Evolutionary conservation across 202 grass and related monocot genomes (phyloP), one percentile per base, ranked within the genome.

Genomic region (Saccharum hybrid): DNA sequence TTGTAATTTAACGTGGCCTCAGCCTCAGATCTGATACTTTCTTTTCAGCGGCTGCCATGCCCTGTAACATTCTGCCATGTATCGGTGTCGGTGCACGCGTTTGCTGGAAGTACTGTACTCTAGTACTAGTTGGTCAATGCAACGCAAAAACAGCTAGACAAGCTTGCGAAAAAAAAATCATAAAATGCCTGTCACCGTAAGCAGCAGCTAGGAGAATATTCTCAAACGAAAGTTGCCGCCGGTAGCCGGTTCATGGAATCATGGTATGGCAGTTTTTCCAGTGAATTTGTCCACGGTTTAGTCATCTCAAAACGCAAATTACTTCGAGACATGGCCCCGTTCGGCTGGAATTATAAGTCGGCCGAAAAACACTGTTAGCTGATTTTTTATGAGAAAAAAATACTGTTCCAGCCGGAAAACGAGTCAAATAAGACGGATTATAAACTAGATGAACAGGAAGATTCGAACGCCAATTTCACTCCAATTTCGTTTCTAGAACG

Each of bases 1-100:
- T n/a, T n/a, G n/a, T n/a, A n/a, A n/a, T n/a, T n/a, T n/a, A n/a
- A n/a, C n/a, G n/a, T n/a, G n/a, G n/a, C n/a, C n/a, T n/a, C n/a
- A n/a, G n/a, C 26, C 40, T n/a, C n/a, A 80, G 84, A 87, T 90
- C 75, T 71, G 70, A 64, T 9, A 16, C n/a, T 22, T 15, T 46
- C 74, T 10, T 85, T n/a, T 68, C 64, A 16, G 11, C 10, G 45
- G 62, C 7, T 10, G 51, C 46, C 46, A 4, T 49, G 45, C 48
- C 48, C 48, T 15, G 26, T 23, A 45, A 48, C 69, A 65, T 74
- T 71, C 22, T 12, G 39, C 7, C 31, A 41, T 74, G 40, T 80
- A 34, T 36, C 7, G 71, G 81, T n/a, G 65, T 65, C 68, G 77
- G 81, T 30, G 72, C 62, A 75, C 66, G 81, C 69, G 40, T 80